These are phyloP conservation scores for baker's yeast (Saccharomyces cerevisiae) DNA, from an alignment of 805 yeast genomes.

Conservation along the genomic window DNA sequence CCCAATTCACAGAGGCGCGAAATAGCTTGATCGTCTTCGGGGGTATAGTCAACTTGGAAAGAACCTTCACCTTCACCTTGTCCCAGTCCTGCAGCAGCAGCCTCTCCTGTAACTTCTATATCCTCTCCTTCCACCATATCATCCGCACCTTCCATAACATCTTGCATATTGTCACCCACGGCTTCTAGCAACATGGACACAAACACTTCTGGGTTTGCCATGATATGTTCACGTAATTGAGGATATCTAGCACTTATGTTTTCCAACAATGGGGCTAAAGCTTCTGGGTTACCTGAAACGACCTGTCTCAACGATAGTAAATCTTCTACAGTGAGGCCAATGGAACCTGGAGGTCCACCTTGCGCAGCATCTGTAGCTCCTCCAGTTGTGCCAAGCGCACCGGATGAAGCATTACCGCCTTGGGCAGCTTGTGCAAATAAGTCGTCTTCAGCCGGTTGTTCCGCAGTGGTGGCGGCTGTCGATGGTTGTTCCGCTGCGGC, in stretches of 20 bases:
- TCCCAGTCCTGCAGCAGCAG: conserved; percentile 14
- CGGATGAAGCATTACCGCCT: conserved; percentile 18
- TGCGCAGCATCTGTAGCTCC: conserved; percentile 18
- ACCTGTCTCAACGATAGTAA: conserved; percentile 62
- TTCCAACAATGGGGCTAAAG: conserved; percentile 74
- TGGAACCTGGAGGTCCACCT: conserved; percentile 33
- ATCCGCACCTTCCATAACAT: conserved; percentile 27
- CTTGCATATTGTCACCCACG: conserved; percentile 45
- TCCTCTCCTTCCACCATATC: conserved; percentile 30
- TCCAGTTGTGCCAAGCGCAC: conserved; percentile 23
- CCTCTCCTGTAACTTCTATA: conserved; percentile 13
- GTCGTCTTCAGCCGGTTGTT: conserved; percentile 25
- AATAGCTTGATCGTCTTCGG: conserved; percentile 85
- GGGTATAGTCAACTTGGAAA: conserved; percentile 37
- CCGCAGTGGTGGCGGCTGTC: conserved; percentile 8
- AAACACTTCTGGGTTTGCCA: conserved; percentile 84
- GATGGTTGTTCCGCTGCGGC: conserved; percentile 20
- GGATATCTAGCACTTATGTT: conserved; percentile 78
- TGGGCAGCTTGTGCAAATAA: conserved; percentile 39
- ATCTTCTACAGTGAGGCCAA: conserved; percentile 39
- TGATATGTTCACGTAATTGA: conserved; percentile 70
- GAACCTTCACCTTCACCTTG: conserved; percentile 35
- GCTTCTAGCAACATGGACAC: conserved; percentile 62
- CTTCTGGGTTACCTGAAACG: conserved; percentile 78
- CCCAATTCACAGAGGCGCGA: conserved; percentile 86